Evolutionary conservation across 2,329 filamentous ascomycete species (phyloP).

Genomic region (Alternaria infectoria): DNA sequence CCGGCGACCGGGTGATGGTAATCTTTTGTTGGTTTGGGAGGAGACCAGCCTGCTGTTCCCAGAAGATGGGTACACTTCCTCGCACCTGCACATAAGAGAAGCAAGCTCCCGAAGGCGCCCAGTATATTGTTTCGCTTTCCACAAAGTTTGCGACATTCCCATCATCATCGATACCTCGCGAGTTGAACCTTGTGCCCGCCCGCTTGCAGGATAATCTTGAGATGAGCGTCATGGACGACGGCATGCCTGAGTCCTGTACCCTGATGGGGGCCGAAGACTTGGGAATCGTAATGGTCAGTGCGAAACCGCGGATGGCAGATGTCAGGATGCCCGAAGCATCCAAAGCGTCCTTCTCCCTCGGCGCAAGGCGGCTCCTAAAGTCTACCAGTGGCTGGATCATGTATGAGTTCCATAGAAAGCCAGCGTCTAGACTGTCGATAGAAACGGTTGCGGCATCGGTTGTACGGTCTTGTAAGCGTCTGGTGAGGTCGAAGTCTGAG

Average conservation of each 20-base stretch:
- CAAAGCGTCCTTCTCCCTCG: constrained; percentile 76
- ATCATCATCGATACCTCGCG: constrained; percentile 96
- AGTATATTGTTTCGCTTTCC: constrained; percentile 94
- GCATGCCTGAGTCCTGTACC: constrained; percentile 70
- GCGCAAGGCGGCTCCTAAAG: constrained; percentile 82
- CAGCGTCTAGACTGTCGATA: constrained; percentile 89
- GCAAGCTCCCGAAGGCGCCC: constrained; percentile 75
- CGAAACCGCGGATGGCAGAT: constrained; percentile 92
- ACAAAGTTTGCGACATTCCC: constrained; percentile 98
- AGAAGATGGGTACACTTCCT: constrained; percentile 94
- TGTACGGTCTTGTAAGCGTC: constrained; percentile 86
- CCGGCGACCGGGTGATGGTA: constrained; percentile 81
- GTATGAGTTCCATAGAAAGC: constrained; percentile 97
- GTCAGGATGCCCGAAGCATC: constrained; percentile 88
- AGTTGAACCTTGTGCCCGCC: constrained; percentile 94
- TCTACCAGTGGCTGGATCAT: constrained; percentile 94
- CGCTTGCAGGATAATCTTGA: constrained; percentile 88
- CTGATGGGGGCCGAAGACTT: constrained; percentile 75
- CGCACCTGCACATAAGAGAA: constrained; percentile 95
- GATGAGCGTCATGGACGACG: constrained; percentile 85
- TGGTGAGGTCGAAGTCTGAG: constrained; percentile 96
- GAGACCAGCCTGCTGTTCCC: constrained; percentile 90
- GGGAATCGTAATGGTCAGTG: constrained; percentile 83
- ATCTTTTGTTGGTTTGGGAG: constrained; percentile 95
- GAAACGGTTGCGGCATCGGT: constrained; percentile 81